Evolutionary conservation across 2,329 filamentous ascomycete genomes (phyloP).

Genomic region (Aureobasidium leucospermi): DNA sequence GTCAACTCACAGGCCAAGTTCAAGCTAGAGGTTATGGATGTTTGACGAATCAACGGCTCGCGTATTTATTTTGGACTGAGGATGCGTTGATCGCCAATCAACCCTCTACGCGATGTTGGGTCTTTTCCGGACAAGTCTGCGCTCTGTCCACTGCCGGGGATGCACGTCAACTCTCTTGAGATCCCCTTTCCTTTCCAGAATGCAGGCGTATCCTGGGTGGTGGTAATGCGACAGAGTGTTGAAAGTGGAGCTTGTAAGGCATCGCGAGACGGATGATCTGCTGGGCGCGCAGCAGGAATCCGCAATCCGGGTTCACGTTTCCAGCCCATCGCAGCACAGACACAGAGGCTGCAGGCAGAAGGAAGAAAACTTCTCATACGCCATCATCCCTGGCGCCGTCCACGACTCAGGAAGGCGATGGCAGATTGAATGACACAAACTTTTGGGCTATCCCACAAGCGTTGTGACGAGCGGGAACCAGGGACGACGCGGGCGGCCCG

Average conservation of each 20-base stretch:
- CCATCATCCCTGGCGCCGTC: conserved; percentile 3
- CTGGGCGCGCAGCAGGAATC: conserved; percentile 9
- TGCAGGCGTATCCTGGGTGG: conserved; percentile 11
- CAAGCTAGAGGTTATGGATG: conserved; percentile 2
- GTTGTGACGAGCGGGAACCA: conserved; percentile 8
- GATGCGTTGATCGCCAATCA: conserved; percentile 7
- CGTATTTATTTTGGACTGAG: conserved; percentile 7
- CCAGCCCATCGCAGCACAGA: conserved; percentile 10
- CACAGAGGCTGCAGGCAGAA: neutral
- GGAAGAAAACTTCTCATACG: neutral
- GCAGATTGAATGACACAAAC: neutral
- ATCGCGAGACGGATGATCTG: conserved; percentile 10
- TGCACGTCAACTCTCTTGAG: conserved; percentile 6
- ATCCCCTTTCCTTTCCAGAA: neutral
- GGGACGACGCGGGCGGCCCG: conserved; percentile 9
- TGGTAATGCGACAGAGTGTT: conserved; percentile 4
- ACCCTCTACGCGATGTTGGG: neutral
- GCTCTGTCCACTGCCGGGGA: neutral
- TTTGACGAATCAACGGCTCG: conserved; percentile 13
- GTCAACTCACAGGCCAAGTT: conserved; percentile 8
- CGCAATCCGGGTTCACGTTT: conserved; percentile 9
- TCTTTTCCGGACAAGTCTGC: neutral
- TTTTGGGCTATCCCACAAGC: conserved; percentile 9
- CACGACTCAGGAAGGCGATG: conserved; percentile 3
- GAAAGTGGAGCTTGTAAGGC: conserved; percentile 2